These are phyloP conservation scores for Solanum medicagineum DNA, from an alignment of 257 asterid species.

Conservation along the genomic window DNA sequence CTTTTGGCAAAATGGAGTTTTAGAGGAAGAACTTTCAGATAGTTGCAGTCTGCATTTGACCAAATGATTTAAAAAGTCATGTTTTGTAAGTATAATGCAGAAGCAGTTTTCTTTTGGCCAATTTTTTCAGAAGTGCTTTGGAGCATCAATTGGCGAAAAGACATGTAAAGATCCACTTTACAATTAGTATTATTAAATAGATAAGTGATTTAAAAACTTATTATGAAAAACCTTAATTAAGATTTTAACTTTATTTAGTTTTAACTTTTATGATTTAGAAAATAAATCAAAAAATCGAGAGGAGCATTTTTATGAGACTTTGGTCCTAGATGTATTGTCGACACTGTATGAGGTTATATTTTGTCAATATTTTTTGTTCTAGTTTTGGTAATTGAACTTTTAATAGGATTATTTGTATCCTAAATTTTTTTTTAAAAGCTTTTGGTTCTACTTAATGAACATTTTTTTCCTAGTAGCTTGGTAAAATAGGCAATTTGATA, in stretches of 20 bases:
- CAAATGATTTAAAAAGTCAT: not conserved
- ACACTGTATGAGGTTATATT: not conserved
- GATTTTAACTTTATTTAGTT: not conserved
- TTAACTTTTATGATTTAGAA: not conserved
- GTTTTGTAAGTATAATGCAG: not conserved
- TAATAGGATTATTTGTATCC: not conserved
- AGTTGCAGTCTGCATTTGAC: not conserved
- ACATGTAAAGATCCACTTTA: not conserved
- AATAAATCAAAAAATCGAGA: not conserved
- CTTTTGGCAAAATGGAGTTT: not conserved
- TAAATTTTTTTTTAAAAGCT: not conserved
- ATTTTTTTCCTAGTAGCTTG: not conserved
- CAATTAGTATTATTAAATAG: not conserved
- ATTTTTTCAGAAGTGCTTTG: not conserved
- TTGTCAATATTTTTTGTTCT: not conserved
- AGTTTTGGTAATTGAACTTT: not conserved
- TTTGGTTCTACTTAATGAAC: not conserved
- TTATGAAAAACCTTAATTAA: not conserved
- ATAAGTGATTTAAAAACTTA: not conserved
- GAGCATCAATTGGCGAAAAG: not conserved
- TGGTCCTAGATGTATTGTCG: not conserved
- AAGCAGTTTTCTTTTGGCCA: not conserved
- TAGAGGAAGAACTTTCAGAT: not conserved
- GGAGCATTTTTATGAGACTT: not conserved
- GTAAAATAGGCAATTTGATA: not conserved